A percentile compares a stretch with the other conserved stretches of the same genome.
phyloP scores from a whole-genome alignment of 2,329 filamentous ascomycete species.

The Fusarium virguliforme region DNA sequence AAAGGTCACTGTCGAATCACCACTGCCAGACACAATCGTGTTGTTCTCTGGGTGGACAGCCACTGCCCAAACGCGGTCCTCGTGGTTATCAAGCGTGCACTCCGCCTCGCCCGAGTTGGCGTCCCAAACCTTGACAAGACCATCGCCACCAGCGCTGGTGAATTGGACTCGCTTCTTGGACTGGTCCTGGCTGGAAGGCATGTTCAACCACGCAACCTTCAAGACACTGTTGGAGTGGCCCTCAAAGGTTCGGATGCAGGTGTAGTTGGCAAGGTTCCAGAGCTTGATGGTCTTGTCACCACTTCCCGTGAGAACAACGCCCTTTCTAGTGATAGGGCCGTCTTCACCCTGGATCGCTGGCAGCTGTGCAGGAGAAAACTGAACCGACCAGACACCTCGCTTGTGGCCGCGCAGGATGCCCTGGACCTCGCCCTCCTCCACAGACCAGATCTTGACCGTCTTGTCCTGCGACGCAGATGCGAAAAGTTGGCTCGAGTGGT shows the following conservation, averaged over 20 bases:
- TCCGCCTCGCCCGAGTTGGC: slow-evolving; percentile 87
- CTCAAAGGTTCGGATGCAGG: slow-evolving; percentile 93
- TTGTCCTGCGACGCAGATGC: slow-evolving; percentile 97
- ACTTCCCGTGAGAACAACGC: slow-evolving; percentile 89
- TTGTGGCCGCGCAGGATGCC: slow-evolving; percentile 94
- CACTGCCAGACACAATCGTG: slow-evolving; percentile 89
- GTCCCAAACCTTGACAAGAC: slow-evolving; percentile 97
- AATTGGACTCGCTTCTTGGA: slow-evolving; percentile 77
- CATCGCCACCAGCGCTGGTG: slow-evolving; percentile 92
- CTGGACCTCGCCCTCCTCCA: slow-evolving; percentile 89
- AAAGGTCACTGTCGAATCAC: slow-evolving; percentile 93
- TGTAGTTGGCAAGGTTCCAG: slow-evolving; percentile 94
- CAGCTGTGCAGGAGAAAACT: slow-evolving; percentile 86
- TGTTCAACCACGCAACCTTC: slow-evolving; percentile 89
- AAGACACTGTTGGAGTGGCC: slow-evolving; percentile 96
- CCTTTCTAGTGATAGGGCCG: slow-evolving; percentile 81
- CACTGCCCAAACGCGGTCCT: slow-evolving; percentile 94
- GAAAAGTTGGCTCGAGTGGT: slow-evolving; percentile 82
- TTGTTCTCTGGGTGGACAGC: slow-evolving; percentile 79
- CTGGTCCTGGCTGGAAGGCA: slow-evolving; percentile 66
- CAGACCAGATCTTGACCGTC: slow-evolving; percentile 96
- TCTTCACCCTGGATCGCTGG: slow-evolving; percentile 81
- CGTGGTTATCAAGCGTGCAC: slow-evolving; percentile 95
- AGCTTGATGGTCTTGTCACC: slow-evolving; percentile 97
- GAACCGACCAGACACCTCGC: slow-evolving; percentile 95